Evolutionary conservation across 768 basidiomycete genomes (phyloP).

Genomic region (Imleria badia): DNA sequence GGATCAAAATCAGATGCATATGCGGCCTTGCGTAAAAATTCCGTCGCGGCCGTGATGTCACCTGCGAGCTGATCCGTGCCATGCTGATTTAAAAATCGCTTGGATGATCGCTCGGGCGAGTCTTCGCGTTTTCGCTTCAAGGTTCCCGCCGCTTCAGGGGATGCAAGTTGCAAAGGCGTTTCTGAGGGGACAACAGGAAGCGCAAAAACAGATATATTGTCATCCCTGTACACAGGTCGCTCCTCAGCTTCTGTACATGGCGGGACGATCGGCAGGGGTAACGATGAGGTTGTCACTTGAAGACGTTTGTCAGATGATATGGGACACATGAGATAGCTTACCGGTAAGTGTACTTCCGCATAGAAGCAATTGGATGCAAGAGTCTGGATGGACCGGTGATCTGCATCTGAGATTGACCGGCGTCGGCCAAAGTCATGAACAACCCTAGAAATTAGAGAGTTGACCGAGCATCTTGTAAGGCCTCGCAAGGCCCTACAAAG

Average conservation of each 20-base stretch:
- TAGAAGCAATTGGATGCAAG: slow-evolving; percentile 64
- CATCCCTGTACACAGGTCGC: slow-evolving; percentile 56
- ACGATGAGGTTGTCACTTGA: slow-evolving; percentile 53
- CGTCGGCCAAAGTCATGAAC: slow-evolving; percentile 80
- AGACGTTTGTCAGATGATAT: not conserved
- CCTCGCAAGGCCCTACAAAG: no score
- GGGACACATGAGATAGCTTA: slow-evolving; percentile 24
- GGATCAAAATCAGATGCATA: slow-evolving; percentile 29
- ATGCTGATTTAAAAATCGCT: slow-evolving; percentile 24
- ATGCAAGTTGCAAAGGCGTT: not conserved
- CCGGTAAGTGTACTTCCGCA: slow-evolving; percentile 69
- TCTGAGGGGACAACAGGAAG: slow-evolving; percentile 46
- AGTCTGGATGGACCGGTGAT: slow-evolving; percentile 74
- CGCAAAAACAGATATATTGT: slow-evolving; percentile 63
- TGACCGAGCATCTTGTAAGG: no score
- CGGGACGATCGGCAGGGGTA: slow-evolving; percentile 33
- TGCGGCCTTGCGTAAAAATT: slow-evolving; percentile 23
- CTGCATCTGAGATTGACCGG: slow-evolving; percentile 52
- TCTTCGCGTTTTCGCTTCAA: slow-evolving; percentile 46
- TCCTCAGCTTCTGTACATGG: slow-evolving; percentile 24
- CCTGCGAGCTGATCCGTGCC: not conserved
- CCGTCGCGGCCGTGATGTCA: not conserved
- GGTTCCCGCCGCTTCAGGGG: not conserved
- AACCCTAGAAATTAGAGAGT: no score
- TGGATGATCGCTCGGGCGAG: slow-evolving; percentile 40